Evolutionary conservation across 129 eudicot species (phyloP), one percentile per base, ranked within the genome.

Genomic region (carrot (Daucus carota)): DNA sequence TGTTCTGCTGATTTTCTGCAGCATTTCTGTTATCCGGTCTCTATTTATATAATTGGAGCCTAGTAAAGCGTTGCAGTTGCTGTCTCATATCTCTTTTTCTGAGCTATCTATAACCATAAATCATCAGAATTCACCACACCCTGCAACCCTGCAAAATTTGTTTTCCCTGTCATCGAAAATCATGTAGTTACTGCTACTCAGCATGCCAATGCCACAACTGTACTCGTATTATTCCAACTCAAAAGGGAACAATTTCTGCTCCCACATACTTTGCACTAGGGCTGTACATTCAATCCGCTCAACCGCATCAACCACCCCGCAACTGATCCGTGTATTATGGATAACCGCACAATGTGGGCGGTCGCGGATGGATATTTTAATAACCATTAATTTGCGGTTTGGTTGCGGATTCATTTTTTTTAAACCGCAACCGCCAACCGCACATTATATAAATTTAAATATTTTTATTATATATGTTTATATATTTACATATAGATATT

Each of bases 221-320:
- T 54, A n/a, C 63, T 54, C 1, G 3, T n/a, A 5, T 54, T 54
- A 54, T 54, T 54, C 63, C 63, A 22, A 9, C 29, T 54, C 5
- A 54, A n/a, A 54, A 54, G 63, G 63, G 29, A 54, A 54, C 63
- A 54, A n/a, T 54, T n/a, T 8, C 63, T 54, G 63, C 63, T 54
- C 63, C 31, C 63, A 54, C 63, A 0, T n/a, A 54, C 63, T 54
- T 22, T n/a, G 63, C 29, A n/a, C n/a, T n/a, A n/a, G n/a, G n/a
- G n/a, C n/a, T n/a, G n/a, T n/a, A n/a, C n/a, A n/a, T n/a, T n/a
- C n/a, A n/a, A n/a, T n/a, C n/a, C n/a, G n/a, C n/a, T n/a, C n/a
- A n/a, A n/a, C n/a, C n/a, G n/a, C n/a, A n/a, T n/a, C n/a, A n/a
- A n/a, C n/a, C n/a, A n/a, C n/a, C n/a, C n/a, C n/a, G n/a, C n/a